Conservation (phyloP, 2,329 filamentous ascomycete species). For the Boeremia exigua region DNA sequence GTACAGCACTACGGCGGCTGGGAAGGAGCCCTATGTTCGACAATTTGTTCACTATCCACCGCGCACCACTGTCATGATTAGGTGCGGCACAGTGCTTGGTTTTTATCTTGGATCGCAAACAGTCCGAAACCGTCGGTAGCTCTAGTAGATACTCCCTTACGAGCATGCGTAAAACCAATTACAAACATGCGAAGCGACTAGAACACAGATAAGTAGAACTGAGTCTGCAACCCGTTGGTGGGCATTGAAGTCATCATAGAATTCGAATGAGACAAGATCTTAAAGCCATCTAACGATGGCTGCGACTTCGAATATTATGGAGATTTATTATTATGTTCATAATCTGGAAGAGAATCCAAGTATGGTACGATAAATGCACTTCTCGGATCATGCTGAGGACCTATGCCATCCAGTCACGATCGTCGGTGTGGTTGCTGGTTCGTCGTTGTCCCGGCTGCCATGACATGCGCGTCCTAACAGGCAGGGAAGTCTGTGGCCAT, state of each 20-base stretch:
- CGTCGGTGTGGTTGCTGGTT: slow-evolving; percentile 13
- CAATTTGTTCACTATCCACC: not conserved
- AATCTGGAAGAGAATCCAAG: not conserved
- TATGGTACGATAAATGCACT: not conserved
- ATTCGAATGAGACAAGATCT: too few relatives aligned
- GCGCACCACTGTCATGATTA: not conserved
- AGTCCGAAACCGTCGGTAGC: not conserved
- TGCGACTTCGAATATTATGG: not conserved
- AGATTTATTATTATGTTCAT: not conserved
- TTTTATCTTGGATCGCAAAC: not conserved
- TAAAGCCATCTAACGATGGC: not conserved
- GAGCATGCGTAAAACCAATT: too few relatives aligned
- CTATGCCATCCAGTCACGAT: slow-evolving; percentile 14
- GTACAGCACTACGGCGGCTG: not conserved
- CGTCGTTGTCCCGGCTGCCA: not conserved
- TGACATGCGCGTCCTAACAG: not conserved
- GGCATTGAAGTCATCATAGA: too few relatives aligned
- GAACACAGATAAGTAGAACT: too few relatives aligned
- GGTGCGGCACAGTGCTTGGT: not conserved
- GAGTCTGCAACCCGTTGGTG: too few relatives aligned
- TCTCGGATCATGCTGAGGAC: not conserved
- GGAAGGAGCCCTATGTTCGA: not conserved
- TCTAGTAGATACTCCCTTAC: too few relatives aligned
- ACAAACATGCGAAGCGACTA: too few relatives aligned
- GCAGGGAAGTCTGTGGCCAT: not conserved